Base-by-base conservation (phyloP, 2,329 filamentous ascomycete genomes). In the Podosphaera fusca region DNA sequence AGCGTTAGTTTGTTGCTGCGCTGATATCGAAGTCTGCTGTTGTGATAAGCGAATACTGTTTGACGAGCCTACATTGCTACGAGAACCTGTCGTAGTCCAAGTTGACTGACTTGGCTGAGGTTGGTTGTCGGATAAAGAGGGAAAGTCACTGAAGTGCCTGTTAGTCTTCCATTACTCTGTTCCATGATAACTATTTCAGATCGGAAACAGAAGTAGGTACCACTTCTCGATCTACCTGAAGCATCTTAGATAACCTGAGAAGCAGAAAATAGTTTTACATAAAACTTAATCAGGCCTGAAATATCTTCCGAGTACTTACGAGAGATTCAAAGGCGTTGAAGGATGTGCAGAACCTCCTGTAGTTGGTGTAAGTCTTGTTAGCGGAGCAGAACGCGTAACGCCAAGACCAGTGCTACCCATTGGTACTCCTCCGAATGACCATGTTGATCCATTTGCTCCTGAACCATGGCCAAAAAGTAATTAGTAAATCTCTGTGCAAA, bases 291-390 rank as follows among this genome's bases (percentile, higher is more conserved):
- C 35, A 36, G 49, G 29, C 21, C 21, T 55, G 8, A 21, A 49
- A 3, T 4, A 8, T 49, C 4, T 10, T 21, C n/a, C 4, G 7
- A 50, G 55, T 12, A 81, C 80, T 70, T 77, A 83, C 80, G 79
- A 80, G 58, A 78, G 71, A 67, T 84, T 80, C 59, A 83, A 69
- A 47, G 79, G 75, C 60, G 79, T 79, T 62, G 76, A 71, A 63
- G 77, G 75, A 68, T 81, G 79, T 58, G 79, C 81, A 60, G 77
- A 77, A 64, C 75, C 64, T 55, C 64, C 75, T 64, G 83, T 70
- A 65, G 78, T 82, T 67, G 83, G 80, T 54, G 80, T 79, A 69
- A 83, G 83, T 68, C 79, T 83, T 71, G 67, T 76, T 80, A 63
- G 78, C 73, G 60, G 75, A 73, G 64, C 79, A 72, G 57, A 71